Evolutionary conservation across 306 rosid genomes (phyloP).

Genomic region (Sphenostylis stenocarpa): DNA sequence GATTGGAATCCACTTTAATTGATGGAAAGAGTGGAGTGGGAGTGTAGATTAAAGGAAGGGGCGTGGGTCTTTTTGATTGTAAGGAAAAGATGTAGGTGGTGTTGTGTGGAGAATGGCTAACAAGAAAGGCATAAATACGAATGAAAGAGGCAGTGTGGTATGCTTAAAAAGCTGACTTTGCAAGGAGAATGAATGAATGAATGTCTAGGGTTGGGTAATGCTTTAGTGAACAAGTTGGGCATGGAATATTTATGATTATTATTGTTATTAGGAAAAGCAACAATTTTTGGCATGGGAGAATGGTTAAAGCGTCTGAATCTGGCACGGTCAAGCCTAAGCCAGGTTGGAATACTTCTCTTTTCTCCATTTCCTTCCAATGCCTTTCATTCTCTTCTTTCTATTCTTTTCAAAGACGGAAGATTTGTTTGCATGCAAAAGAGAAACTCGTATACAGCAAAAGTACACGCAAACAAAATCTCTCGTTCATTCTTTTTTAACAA

Average conservation of each 20-base stretch:
- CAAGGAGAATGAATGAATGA: constrained; percentile 22
- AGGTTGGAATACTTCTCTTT: constrained; percentile 49
- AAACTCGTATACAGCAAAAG: not conserved
- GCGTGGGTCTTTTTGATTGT: too few species aligned
- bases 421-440: not conserved
- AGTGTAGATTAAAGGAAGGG: too few species aligned
- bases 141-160: constrained; percentile 9
- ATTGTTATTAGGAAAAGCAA: constrained; percentile 24
- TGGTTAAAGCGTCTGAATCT: constrained; percentile 27
- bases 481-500: not conserved
- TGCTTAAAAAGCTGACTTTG: constrained; percentile 40
- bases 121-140: constrained; percentile 20
- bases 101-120: constrained; percentile 27
- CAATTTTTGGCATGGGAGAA: not conserved
- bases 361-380: constrained; percentile 32
- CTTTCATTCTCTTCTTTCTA: constrained; percentile 9
- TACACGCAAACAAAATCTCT: not conserved
- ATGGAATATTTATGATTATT: constrained; percentile 5
- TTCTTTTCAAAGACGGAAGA: not conserved
- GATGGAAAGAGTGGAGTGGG: too few species aligned
- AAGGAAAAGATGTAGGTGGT: too few species aligned
- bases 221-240: constrained; percentile 31
- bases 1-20: too few species aligned
- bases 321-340: constrained; percentile 40
- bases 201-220: constrained; percentile 38